Base-by-base conservation (phyloP, 805 yeast species). In the Zygosaccharomyces kombuchaensis region DNA sequence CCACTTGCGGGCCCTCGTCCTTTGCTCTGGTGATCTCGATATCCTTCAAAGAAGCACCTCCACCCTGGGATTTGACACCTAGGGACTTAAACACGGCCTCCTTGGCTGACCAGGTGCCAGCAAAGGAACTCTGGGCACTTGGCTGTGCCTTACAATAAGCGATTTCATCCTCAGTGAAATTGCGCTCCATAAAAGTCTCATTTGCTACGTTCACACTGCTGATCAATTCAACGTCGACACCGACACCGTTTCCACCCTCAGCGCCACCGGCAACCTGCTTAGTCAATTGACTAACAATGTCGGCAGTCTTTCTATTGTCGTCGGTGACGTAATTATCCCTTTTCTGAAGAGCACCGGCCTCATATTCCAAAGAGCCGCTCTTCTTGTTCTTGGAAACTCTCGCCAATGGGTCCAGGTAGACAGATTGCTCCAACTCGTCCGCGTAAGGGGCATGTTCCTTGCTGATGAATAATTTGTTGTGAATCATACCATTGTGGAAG, bases 41-140 rank as follows among this genome's bases (percentile, higher is more conserved):
- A 50, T 88, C 96, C 65, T 77, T 80, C 72, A 93, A 77, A 27
- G 95, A 75, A 31, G 99, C 98, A 51, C 98, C 99, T 12, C 91
- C 96, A 49, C 99, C 99, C 64, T 82, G 79, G 38, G 95, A 81
- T 62, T 78, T 77, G 52, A 87, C 95, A 51, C 93, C 90, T 62
- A 93, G 75, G 14, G 96, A 87, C 74, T 93, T 93, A 82, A 93
- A 93, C 29, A 90, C 97, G 35, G 99, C 99, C 73, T 93, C 99
- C 72, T 93, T 93, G 36, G 99, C 99, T 25, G 96, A 87, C 99
- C 99, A 93, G 36, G 95, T 85, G 39, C 99, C 99, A 22, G 99
- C 89, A 69, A 78, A 93, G 3, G 97, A 87, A 10, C 98, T 87
- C 61, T 81, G 85, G 42, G 93, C 87, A 54, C 76, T 76, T 35